Evolutionary conservation across 495 filamentous ascomycete species (phyloP), one percentile per base, ranked within the genome.

Genomic region (Penicillium crystallinum): DNA sequence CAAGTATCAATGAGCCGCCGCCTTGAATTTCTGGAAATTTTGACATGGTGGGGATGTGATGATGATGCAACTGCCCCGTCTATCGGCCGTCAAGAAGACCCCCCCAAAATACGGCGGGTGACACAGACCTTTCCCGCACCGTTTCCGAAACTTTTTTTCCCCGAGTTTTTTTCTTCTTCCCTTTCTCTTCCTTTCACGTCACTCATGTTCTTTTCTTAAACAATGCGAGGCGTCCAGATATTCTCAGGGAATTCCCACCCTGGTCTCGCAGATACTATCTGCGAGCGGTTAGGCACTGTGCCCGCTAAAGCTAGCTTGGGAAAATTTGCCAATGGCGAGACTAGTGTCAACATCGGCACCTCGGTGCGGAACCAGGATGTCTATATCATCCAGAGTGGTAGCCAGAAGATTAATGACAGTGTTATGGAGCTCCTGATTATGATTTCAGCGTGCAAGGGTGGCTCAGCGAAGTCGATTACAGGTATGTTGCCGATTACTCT

Each of bases 381-480:
- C 51, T 98, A 97, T 72, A 91, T 98, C 64, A 87, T 98, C 15
- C 93, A 98, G 79, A 97, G 92, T 58, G 93, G 93, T 47, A 97
- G 95, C 70, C 77, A 81, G 61, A 91, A 88, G 81, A 95, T 96
- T 79, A 98, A 98, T 73, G 95, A 98, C 72, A 92, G 88, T 56
- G 88, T 98, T 63, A 96, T 98, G 88, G 93, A 98, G 77, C 79
- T 98, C 52, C 82, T 97, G 62, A 97, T 98, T 70, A 91, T 98
- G 87, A 96, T 97, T 61, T 92, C 90, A 52, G 93, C 93, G 45
- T 97, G 93, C 79, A 98, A 96, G 67, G 90, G 93, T 64, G 92
- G 91, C 50, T 97, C 95, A 35, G 89, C 95, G 45, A 95, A 91
- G 76, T 95, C 92, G 58, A 91, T 98, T 71, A 98, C 93, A 63